Evolutionary conservation across 2,329 filamentous ascomycete genomes (phyloP).

Genomic region (Cryphonectria radicalis): DNA sequence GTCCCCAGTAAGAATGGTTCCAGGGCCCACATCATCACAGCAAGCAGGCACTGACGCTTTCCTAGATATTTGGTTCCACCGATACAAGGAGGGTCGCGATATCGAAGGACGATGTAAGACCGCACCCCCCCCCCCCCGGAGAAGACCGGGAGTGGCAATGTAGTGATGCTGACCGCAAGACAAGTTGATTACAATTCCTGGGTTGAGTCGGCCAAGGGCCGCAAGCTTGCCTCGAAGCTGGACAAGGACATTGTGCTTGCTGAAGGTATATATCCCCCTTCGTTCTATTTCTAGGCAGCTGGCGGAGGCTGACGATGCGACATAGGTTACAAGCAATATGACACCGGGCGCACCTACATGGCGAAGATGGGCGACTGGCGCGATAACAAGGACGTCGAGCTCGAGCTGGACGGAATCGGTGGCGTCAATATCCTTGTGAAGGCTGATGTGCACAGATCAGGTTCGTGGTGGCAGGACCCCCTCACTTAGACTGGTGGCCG

Average conservation of each 20-base stretch:
- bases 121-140: constrained; percentile 35
- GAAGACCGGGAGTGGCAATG: not conserved
- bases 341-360: constrained; percentile 90
- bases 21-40: not conserved
- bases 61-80: constrained; percentile 94
- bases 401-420: constrained; percentile 92
- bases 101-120: constrained; percentile 90
- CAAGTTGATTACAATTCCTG: constrained; percentile 99
- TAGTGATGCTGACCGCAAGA: constrained; percentile 17
- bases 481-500: not conserved
- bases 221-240: constrained; percentile 72
- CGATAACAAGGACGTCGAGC: constrained; percentile 87
- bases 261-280: constrained; percentile 65
- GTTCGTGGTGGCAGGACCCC: constrained; percentile 52
- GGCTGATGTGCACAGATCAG: constrained; percentile 93
- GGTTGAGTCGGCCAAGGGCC: constrained; percentile 88
- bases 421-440: constrained; percentile 98
- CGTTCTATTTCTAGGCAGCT: not conserved
- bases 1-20: constrained; percentile 78
- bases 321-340: constrained; percentile 86
- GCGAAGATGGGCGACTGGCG: constrained; percentile 90
- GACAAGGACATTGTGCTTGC: constrained; percentile 83
- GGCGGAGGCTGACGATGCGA: constrained; percentile 27
- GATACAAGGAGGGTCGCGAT: constrained; percentile 78
- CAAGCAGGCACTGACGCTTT: constrained; percentile 35